Evolutionary conservation across 2,329 filamentous ascomycete genomes (phyloP).

Genomic region (Penicillium polonicum): DNA sequence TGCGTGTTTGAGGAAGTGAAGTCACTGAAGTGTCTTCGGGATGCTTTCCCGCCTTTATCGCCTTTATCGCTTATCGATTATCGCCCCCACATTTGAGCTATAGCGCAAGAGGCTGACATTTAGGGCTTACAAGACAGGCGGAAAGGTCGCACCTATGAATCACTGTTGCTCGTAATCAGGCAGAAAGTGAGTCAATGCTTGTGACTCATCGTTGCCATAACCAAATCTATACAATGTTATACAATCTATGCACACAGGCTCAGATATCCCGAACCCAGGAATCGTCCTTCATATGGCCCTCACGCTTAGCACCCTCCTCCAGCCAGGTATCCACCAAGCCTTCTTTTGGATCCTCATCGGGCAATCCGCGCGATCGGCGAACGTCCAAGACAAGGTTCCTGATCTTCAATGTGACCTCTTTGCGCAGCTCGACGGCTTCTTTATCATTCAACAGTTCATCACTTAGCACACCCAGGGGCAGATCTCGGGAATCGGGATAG

Average conservation of each 20-base stretch:
- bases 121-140: background rate
- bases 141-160: background rate
- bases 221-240: conserved; percentile 15
- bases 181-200: background rate
- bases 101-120: background rate
- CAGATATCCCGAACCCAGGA: conserved; percentile 60
- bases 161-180: background rate
- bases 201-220: background rate
- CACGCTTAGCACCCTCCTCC: conserved; percentile 52
- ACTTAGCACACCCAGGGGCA: conserved; percentile 57
- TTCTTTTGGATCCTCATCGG: conserved; percentile 76
- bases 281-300: conserved; percentile 61
- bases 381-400: conserved; percentile 79
- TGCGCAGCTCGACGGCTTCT: conserved; percentile 75
- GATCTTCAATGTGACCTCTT: conserved; percentile 76
- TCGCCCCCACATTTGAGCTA: conserved; percentile 3
- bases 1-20: conserved; percentile 8
- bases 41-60: conserved; percentile 3
- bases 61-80: conserved; percentile 12
- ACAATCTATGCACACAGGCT: conserved; percentile 23
- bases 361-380: conserved; percentile 67
- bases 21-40: background rate
- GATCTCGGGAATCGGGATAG: conserved; percentile 35
- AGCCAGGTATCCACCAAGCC: conserved; percentile 80
- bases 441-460: conserved; percentile 65